These are phyloP conservation scores for Lyophyllum atratum DNA, from an alignment of 768 basidiomycete genomes.

Conservation along the genomic window DNA sequence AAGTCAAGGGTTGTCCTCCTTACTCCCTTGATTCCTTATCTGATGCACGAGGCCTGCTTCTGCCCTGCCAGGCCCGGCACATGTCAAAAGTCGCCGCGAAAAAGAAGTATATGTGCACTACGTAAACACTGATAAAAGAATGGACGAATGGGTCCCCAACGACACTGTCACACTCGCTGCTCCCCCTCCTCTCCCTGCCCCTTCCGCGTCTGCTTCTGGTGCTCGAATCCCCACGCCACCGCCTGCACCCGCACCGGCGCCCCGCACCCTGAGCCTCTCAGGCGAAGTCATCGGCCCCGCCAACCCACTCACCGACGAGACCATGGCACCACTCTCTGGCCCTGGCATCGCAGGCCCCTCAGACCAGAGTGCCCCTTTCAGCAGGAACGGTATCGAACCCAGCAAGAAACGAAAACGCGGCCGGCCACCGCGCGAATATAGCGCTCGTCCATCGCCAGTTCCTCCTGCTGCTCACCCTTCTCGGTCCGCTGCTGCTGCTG, in stretches of 20 bases:
- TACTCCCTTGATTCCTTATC: conserved; percentile 8
- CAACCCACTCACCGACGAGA: background rate
- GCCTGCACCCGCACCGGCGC: background rate
- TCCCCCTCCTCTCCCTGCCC: background rate
- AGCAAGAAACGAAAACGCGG: conserved; percentile 1
- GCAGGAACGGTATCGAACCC: conserved; percentile 7
- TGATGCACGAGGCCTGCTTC: conserved; percentile 15
- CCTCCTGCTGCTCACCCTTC: background rate
- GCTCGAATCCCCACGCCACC: too few species aligned
- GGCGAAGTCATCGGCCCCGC: background rate
- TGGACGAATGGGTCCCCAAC: conserved; percentile 74
- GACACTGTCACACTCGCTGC: conserved; percentile 34
- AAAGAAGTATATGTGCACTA: conserved; percentile 74
- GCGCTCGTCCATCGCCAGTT: background rate
- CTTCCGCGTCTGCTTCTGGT: background rate
- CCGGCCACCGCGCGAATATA: background rate
- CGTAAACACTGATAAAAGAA: conserved; percentile 64
- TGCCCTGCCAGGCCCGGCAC: conserved; percentile 41
- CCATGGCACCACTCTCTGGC: background rate
- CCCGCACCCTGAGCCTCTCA: background rate
- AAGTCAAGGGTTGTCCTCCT: conserved; percentile 16
- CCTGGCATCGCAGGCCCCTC: conserved; percentile 7
- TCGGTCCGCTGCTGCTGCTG: background rate
- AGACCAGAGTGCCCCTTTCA: background rate
- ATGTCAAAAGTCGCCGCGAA: conserved; percentile 52